phyloP scores from a whole-genome alignment of 78 protist species.

The Andalucia godoyi region DNA sequence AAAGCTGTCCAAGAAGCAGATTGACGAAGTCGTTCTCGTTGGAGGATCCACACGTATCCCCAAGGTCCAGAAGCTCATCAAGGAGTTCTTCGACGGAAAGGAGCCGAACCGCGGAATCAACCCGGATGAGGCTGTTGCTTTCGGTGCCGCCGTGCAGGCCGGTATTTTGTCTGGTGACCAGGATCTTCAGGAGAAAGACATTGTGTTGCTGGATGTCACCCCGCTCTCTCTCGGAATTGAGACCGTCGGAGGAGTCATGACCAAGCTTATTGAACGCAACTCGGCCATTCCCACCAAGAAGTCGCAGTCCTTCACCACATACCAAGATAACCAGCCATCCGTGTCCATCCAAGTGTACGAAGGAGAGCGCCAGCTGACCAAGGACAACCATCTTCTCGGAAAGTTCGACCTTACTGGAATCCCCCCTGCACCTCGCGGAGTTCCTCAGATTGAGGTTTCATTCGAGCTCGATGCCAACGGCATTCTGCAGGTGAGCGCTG shows the following conservation, averaged over 20 bases:
- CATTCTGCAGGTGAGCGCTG: slow-evolving; percentile 84
- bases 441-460: slow-evolving; percentile 58
- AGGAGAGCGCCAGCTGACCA: slow-evolving; percentile 28
- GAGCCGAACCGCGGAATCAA: slow-evolving; percentile 92
- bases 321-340: slow-evolving; percentile 70
- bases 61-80: slow-evolving; percentile 85
- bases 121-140: slow-evolving; percentile 99
- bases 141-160: slow-evolving; percentile 99
- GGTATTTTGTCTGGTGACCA: slow-evolving; percentile 78
- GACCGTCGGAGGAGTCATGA: slow-evolving; percentile 94
- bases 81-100: slow-evolving; percentile 95
- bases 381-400: slow-evolving; percentile 28
- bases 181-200: slow-evolving; percentile 34
- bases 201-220: slow-evolving; percentile 79
- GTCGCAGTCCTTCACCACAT: slow-evolving; percentile 89
- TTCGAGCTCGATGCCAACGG: slow-evolving; percentile 86
- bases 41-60: slow-evolving; percentile 99
- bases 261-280: slow-evolving; percentile 81
- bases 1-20: slow-evolving; percentile 63
- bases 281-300: slow-evolving; percentile 91
- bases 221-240: slow-evolving; percentile 96
- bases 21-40: slow-evolving; percentile 95
- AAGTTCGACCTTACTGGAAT: slow-evolving; percentile 54
- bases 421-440: slow-evolving; percentile 70
- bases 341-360: slow-evolving; percentile 33